phyloP scores from a whole-genome alignment of 2,329 filamentous ascomycete genomes.

The Colletotrichum tamarilloi region DNA sequence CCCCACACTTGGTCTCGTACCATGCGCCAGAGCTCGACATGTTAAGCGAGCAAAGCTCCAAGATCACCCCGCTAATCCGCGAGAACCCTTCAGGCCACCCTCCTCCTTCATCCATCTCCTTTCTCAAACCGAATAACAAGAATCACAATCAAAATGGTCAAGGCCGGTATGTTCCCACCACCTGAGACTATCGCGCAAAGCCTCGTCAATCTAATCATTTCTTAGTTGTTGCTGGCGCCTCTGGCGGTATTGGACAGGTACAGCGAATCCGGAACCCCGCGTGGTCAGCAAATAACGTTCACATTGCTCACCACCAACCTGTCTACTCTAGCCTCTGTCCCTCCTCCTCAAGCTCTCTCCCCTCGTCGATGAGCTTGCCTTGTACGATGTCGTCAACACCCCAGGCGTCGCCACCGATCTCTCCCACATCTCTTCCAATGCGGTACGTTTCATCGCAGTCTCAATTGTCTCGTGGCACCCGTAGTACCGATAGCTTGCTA shows the following conservation, averaged over 20 bases:
- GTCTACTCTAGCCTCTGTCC: slow-evolving; percentile 79
- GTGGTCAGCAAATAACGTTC: slow-evolving; percentile 4
- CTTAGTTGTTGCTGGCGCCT: slow-evolving; percentile 88
- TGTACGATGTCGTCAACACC: slow-evolving; percentile 99
- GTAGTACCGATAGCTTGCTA: not conserved
- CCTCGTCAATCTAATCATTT: slow-evolving; percentile 3
- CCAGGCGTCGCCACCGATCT: slow-evolving; percentile 96
- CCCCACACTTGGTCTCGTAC: not conserved
- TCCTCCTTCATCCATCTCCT: not conserved
- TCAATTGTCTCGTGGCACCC: not conserved
- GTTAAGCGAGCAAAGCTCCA: slow-evolving; percentile 25
- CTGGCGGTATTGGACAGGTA: slow-evolving; percentile 99
- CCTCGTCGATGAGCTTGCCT: slow-evolving; percentile 88
- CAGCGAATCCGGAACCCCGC: slow-evolving; percentile 41
- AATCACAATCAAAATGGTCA: slow-evolving; percentile 62
- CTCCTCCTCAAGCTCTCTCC: slow-evolving; percentile 93
- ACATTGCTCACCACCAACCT: slow-evolving; percentile 37
- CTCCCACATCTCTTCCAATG: slow-evolving; percentile 94
- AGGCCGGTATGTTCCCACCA: slow-evolving; percentile 63
- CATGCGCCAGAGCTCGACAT: slow-evolving; percentile 16
- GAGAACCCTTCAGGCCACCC: slow-evolving; percentile 19
- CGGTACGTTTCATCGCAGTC: slow-evolving; percentile 61
- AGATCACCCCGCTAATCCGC: slow-evolving; percentile 35
- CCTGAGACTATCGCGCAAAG: not conserved
- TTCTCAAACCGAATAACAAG: slow-evolving; percentile 26